A percentile compares a stretch with the other conserved stretches of the same genome.
Conservation (phyloP, 2,329 filamentous ascomycete genomes). For the Neofusicoccum ribis region DNA sequence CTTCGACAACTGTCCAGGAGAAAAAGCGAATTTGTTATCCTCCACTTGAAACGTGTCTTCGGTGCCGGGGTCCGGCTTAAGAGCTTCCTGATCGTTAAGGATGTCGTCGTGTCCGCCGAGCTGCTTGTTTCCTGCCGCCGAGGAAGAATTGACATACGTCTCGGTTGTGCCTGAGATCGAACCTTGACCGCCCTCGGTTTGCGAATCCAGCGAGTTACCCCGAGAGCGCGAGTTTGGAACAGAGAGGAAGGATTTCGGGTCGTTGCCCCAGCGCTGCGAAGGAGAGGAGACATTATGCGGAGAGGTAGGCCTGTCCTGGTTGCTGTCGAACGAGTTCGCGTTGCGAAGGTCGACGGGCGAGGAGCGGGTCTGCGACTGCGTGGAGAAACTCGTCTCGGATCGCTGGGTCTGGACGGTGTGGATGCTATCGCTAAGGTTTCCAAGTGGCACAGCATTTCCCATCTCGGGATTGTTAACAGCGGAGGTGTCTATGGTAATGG, state of each 20-base stretch:
- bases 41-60: constrained; percentile 30
- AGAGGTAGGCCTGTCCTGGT: constrained; percentile 64
- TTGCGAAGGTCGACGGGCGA: constrained; percentile 40
- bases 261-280: constrained; percentile 51
- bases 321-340: constrained; percentile 64
- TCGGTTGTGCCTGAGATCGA: constrained; percentile 60
- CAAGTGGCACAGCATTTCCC: constrained; percentile 36
- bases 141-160: constrained; percentile 56
- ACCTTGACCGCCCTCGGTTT: constrained; percentile 55
- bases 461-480: constrained; percentile 43
- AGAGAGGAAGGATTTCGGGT: constrained; percentile 60
- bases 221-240: constrained; percentile 65
- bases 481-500: constrained; percentile 55
- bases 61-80: constrained; percentile 31
- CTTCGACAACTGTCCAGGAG: constrained; percentile 55
- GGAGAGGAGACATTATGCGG: constrained; percentile 69
- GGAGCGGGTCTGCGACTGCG: constrained; percentile 32
- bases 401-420: constrained; percentile 25
- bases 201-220: constrained; percentile 67
- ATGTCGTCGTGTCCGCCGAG: constrained; percentile 49
- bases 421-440: constrained; percentile 29
- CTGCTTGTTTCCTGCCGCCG: constrained; percentile 36
- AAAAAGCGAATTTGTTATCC: constrained; percentile 56
- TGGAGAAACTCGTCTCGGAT: constrained; percentile 22
- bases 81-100: constrained; percentile 54